phyloP scores from a whole-genome alignment of 257 asterid species.

The Perilla frutescens region DNA sequence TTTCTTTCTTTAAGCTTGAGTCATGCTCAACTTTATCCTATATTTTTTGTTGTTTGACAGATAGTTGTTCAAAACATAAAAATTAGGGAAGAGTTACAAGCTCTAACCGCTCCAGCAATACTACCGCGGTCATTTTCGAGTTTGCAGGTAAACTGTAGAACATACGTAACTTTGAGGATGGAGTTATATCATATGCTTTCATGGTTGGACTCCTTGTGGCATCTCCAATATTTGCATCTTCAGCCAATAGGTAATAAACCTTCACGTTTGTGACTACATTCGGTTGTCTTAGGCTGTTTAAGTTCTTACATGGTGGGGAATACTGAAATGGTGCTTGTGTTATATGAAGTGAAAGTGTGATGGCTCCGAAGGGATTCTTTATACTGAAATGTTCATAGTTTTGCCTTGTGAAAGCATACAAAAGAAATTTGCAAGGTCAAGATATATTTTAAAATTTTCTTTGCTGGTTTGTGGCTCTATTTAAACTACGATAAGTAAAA shows the following conservation, averaged over 20 bases:
- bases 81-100: too few species aligned
- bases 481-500: neutral
- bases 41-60: too few species aligned
- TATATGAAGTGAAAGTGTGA: conserved; percentile 4
- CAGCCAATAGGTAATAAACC: conserved; percentile 71
- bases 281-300: neutral
- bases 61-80: too few species aligned
- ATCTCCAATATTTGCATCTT: conserved; percentile 92
- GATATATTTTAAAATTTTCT: neutral
- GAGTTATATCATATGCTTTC: conserved; percentile 93
- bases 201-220: conserved; percentile 99
- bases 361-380: neutral
- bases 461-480: neutral
- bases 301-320: neutral
- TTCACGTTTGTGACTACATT: neutral
- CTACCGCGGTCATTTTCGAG: too few species aligned
- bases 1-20: too few species aligned
- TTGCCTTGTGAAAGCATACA: neutral
- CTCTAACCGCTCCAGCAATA: too few species aligned
- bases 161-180: conserved; percentile 96
- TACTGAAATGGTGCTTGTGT: neutral
- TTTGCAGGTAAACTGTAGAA: too few species aligned
- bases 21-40: too few species aligned
- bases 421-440: neutral
- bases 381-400: neutral